phyloP scores from a whole-genome alignment of 805 yeast species.

The Candida ponderosae region DNA sequence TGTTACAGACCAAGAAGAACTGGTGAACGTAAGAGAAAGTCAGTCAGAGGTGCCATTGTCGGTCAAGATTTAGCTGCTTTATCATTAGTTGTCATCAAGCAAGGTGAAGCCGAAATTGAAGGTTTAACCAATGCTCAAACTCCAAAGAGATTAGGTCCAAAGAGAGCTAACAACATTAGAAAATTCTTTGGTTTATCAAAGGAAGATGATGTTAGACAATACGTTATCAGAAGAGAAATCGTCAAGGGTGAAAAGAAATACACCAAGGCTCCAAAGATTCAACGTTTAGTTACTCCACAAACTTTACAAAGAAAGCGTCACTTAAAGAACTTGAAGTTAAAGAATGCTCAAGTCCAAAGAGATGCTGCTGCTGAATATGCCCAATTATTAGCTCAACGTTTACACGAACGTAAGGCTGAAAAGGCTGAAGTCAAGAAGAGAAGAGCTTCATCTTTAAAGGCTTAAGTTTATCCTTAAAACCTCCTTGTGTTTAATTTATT shows the following conservation, averaged over 20 bases:
- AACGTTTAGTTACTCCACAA: constrained; percentile 99
- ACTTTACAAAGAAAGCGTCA: constrained; percentile 99
- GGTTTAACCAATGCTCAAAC: constrained; percentile 92
- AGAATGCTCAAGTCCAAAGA: constrained; percentile 97
- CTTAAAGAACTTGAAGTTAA: constrained; percentile 86
- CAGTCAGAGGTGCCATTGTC: constrained; percentile 99
- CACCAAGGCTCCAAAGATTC: constrained; percentile 99
- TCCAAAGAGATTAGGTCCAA: constrained; percentile 99
- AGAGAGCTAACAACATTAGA: constrained; percentile 99
- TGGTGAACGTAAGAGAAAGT: constrained; percentile 99
- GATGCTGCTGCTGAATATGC: constrained; percentile 99
- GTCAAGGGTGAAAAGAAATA: constrained; percentile 96
- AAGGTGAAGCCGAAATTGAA: constrained; percentile 92
- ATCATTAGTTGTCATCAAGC: constrained; percentile 89
- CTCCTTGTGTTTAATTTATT: background rate
- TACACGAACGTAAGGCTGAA: constrained; percentile 97
- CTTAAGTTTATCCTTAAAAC: constrained; percentile 34
- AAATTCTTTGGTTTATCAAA: constrained; percentile 89
- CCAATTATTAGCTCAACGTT: constrained; percentile 95
- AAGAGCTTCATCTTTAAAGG: constrained; percentile 98
- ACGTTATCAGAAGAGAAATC: constrained; percentile 97
- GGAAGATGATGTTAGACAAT: constrained; percentile 52
- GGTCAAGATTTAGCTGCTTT: constrained; percentile 95
- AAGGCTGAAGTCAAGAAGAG: constrained; percentile 98
- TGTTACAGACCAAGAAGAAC: constrained; percentile 99